Base-by-base conservation (phyloP, 2,329 filamentous ascomycete genomes). In the Penicillium sp. region DNA sequence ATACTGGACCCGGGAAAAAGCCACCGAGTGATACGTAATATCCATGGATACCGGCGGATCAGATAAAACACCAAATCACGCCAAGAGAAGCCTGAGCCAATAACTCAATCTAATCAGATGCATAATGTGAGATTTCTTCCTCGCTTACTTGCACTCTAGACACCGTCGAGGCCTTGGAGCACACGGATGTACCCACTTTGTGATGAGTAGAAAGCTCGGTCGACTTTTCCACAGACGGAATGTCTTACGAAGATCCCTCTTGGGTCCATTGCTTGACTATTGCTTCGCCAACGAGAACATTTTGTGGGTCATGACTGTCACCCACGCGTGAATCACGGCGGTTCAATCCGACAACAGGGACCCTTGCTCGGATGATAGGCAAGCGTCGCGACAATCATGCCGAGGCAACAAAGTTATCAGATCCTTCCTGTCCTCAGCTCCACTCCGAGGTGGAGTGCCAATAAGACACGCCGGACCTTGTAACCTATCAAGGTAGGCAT, bases 391-490 rank as follows among this genome's bases (percentile, higher is more conserved):
- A 44, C 11, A n/a, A 18, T 14, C 21, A 13, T 8, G 13, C 22
- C 9, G 31, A 18, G 16, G 14, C 14, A 29, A 31, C 44, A 45
- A 32, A 27, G 40, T 50, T 54, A 50, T 54, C 52, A 44, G 52
- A 54, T 54, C 52, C 10, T 54, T 54, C 38, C 16, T 9, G 16
- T 49, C 27, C 40, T 32, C 18, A 40, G 24, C 39, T 50, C 46
- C 40, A 39, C 52, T 4, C 14, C 11, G 21, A 8, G 29, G 34
- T 54, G 52, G 52, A 45, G 36, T n/a, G 14, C 9, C 16, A n/a
- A 32, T 31, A 18, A 34, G 29, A 27, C 40, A 34, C 38, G 14
- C 24, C 11, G 11, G 18, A 22, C 11, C 22, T 13, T 38, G 38
- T 38, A 21, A 4, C 24, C 22, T 44, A 40, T 18, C 16, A 29